phyloP scores from a whole-genome alignment of 208 protist genomes.

The Leishmania gerbilli region DNA sequence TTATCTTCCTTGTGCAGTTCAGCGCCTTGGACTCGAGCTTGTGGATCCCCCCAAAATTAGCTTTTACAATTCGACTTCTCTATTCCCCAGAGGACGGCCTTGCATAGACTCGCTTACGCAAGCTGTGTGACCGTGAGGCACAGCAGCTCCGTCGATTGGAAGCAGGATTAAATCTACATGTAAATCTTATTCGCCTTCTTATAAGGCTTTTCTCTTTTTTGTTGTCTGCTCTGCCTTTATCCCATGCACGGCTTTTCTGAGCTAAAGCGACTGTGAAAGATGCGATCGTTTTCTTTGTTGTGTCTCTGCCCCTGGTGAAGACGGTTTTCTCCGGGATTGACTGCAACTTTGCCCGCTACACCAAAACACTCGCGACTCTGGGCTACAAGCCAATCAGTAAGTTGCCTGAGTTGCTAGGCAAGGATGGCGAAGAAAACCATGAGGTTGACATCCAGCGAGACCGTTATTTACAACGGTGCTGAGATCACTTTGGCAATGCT shows the following conservation, averaged over 20 bases:
- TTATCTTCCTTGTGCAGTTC: no score
- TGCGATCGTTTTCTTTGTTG: neutral
- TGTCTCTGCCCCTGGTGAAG: constrained; percentile 1
- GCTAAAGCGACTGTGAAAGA: neutral
- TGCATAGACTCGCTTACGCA: no score
- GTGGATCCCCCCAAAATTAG: neutral
- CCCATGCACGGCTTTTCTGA: neutral
- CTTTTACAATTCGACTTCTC: neutral
- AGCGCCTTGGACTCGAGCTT: neutral
- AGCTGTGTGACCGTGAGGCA: neutral
- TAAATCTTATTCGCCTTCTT: neutral
- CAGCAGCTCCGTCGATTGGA: neutral
- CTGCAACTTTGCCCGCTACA: constrained; percentile 38
- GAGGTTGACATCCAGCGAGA: constrained; percentile 16
- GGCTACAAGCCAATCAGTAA: constrained; percentile 16
- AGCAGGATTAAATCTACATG: neutral
- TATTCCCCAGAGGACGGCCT: neutral
- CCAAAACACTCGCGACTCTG: constrained; percentile 17
- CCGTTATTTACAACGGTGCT: constrained; percentile 15
- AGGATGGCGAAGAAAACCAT: constrained; percentile 10
- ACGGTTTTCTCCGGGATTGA: constrained; percentile 37
- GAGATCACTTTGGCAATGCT: constrained; percentile 15
- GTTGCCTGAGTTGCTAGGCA: neutral
- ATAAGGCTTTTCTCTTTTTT: neutral
- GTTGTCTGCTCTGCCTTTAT: neutral